A percentile compares a stretch with the other conserved stretches of the same genome.
These are phyloP conservation scores for Smittium culicis DNA, from an alignment of 371 early-diverging fungal genomes.

Conservation along the genomic window DNA sequence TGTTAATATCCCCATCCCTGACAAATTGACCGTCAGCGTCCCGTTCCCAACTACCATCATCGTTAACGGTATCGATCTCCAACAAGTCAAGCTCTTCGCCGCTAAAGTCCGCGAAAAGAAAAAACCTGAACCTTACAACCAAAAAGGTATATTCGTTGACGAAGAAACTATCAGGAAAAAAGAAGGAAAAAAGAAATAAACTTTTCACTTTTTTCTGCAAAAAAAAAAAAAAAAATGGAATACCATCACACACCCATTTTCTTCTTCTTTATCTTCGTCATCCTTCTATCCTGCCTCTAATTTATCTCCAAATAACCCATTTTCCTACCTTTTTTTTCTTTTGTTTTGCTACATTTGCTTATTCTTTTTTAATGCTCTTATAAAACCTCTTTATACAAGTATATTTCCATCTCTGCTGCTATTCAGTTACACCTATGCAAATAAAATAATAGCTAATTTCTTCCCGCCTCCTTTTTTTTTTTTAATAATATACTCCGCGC, in stretches of 20 bases:
- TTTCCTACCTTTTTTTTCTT: constrained; percentile 1
- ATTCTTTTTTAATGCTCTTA: not conserved
- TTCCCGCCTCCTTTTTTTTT: too few relatives aligned
- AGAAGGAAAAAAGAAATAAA: constrained; percentile 81
- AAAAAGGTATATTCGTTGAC: constrained; percentile 94
- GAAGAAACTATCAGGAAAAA: constrained; percentile 95
- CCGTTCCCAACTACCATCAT: constrained; percentile 80
- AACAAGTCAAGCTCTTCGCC: constrained; percentile 75
- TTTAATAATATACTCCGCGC: too few relatives aligned
- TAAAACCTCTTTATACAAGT: not conserved
- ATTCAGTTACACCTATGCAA: too few relatives aligned
- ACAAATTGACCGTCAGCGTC: constrained; percentile 55
- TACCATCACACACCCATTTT: not conserved
- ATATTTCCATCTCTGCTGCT: not conserved
- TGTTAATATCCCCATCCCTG: constrained; percentile 61
- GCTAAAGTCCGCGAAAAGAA: constrained; percentile 80
- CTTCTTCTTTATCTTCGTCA: not conserved
- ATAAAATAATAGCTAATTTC: too few relatives aligned
- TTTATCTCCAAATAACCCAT: too few relatives aligned
- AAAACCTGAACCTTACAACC: constrained; percentile 95
- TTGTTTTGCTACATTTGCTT: not conserved
- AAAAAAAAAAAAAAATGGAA: not conserved
- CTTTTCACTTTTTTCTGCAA: not conserved
- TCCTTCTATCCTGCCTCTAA: too few relatives aligned
- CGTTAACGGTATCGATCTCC: constrained; percentile 61